phyloP scores from a whole-genome alignment of 352 stramenopile genomes.

The Phytophthora brassicae region DNA sequence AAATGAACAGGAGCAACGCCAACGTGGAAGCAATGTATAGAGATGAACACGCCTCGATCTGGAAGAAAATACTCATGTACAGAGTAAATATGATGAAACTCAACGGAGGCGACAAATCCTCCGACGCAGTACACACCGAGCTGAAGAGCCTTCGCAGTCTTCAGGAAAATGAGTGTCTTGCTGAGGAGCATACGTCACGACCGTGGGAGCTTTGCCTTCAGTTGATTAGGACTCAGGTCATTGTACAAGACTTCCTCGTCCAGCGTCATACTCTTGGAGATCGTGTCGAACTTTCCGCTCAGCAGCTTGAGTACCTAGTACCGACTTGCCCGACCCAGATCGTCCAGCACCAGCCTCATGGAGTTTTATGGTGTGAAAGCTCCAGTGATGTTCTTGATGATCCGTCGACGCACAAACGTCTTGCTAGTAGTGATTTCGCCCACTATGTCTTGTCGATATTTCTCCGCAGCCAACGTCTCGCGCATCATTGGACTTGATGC shows the following conservation, averaged over 20 bases:
- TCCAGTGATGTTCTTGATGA: conserved; percentile 44
- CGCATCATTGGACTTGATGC: conserved; percentile 29
- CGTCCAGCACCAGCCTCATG: conserved; percentile 57
- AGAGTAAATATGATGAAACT: conserved; percentile 42
- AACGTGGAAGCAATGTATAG: conserved; percentile 51
- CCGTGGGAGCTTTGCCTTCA: conserved; percentile 39
- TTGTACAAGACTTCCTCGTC: conserved; percentile 51
- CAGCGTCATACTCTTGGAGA: conserved; percentile 20
- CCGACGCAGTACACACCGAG: conserved; percentile 81
- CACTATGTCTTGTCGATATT: conserved; percentile 42
- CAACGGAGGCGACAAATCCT: conserved; percentile 42
- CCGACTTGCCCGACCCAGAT: conserved; percentile 51
- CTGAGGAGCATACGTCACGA: conserved; percentile 48
- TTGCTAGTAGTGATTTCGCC: conserved; percentile 40
- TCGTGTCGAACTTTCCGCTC: conserved; percentile 31
- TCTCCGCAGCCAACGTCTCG: conserved; percentile 36
- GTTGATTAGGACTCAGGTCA: conserved; percentile 26
- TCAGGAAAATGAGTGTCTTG: conserved; percentile 81
- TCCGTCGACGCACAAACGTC: conserved; percentile 41
- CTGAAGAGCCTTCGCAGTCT: conserved; percentile 89
- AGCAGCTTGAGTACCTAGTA: conserved; percentile 53
- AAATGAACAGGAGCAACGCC: conserved; percentile 40
- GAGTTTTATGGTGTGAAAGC: conserved; percentile 43
- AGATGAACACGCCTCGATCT: conserved; percentile 31
- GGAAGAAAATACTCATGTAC: conserved; percentile 53